Conservation (phyloP, 1,139 yeast genomes). For the Candida freyschussii region DNA sequence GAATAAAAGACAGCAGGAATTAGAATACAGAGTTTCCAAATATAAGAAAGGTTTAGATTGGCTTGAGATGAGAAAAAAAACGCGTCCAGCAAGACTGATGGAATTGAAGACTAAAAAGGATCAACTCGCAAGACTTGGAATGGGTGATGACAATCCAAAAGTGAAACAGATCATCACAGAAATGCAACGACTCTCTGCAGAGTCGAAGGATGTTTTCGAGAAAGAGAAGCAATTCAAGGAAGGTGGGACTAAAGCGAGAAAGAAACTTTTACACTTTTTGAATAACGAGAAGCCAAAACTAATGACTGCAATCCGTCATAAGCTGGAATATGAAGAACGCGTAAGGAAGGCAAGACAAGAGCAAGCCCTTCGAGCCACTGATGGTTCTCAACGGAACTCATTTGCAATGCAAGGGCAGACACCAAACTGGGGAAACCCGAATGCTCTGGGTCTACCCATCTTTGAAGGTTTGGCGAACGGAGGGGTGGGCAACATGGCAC, state of each 20-base stretch:
- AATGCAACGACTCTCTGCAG: conserved; percentile 7
- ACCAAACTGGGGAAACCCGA: too few species aligned
- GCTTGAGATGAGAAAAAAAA: conserved; percentile 4
- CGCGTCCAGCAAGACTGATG: conserved; percentile 7
- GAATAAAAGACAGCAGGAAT: conserved; percentile 5
- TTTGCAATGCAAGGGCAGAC: too few species aligned
- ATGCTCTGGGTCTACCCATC: too few species aligned
- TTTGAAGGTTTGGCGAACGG: too few species aligned
- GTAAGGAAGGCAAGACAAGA: too few species aligned
- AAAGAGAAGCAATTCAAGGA: conserved; percentile 4
- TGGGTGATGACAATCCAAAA: conserved; percentile 3
- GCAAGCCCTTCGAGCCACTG: too few species aligned
- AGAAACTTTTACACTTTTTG: conserved; percentile 5
- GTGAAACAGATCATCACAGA: conserved; percentile 3
- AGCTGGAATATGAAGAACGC: too few species aligned
- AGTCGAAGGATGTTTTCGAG: conserved; percentile 1
- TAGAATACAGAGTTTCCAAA: conserved; percentile 5
- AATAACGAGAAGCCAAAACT: conserved; percentile 6
- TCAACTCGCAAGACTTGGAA: conserved; percentile 9
- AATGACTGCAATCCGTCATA: not conserved
- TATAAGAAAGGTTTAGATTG: conserved; percentile 6
- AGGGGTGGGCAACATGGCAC: too few species aligned
- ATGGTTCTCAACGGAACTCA: too few species aligned
- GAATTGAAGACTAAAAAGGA: conserved; percentile 10
- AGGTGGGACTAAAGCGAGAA: conserved; percentile 3